Conservation (phyloP, 202 grass and related monocot genomes). For the Carex arenaria region DNA sequence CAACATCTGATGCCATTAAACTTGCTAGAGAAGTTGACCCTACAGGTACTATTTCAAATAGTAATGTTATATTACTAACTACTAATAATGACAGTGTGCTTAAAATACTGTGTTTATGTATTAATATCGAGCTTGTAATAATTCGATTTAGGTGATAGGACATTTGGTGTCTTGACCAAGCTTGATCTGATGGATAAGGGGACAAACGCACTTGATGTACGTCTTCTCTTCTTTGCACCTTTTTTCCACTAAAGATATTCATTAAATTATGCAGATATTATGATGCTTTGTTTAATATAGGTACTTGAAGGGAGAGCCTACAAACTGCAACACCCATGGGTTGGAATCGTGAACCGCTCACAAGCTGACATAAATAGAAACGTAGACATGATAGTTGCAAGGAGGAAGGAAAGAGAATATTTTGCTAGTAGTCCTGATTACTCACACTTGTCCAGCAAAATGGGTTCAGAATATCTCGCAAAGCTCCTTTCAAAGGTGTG, state of each 20-base stretch:
- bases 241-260: background rate
- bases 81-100: background rate
- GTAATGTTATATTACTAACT: background rate
- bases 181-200: conserved; percentile 98
- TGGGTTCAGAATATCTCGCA: conserved; percentile 91
- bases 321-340: conserved; percentile 75
- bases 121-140: conserved; percentile 21
- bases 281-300: conserved; percentile 24
- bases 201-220: conserved; percentile 86
- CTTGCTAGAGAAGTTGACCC: conserved; percentile 82
- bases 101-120: conserved; percentile 18
- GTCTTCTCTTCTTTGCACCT: conserved; percentile 14
- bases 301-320: conserved; percentile 90
- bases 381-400: conserved; percentile 71
- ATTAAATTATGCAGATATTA: background rate
- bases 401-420: conserved; percentile 72
- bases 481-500: conserved; percentile 89
- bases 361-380: conserved; percentile 91
- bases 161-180: conserved; percentile 90
- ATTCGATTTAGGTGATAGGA: conserved; percentile 72
- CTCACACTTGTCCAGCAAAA: conserved; percentile 71
- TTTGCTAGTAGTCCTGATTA: conserved; percentile 77
- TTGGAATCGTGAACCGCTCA: conserved; percentile 87
- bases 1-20: conserved; percentile 94
- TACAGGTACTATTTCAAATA: conserved; percentile 39